These are phyloP conservation scores for Ceratocystis eucalypticola DNA, from an alignment of 2,329 filamentous ascomycete genomes.

Conservation along the genomic window DNA sequence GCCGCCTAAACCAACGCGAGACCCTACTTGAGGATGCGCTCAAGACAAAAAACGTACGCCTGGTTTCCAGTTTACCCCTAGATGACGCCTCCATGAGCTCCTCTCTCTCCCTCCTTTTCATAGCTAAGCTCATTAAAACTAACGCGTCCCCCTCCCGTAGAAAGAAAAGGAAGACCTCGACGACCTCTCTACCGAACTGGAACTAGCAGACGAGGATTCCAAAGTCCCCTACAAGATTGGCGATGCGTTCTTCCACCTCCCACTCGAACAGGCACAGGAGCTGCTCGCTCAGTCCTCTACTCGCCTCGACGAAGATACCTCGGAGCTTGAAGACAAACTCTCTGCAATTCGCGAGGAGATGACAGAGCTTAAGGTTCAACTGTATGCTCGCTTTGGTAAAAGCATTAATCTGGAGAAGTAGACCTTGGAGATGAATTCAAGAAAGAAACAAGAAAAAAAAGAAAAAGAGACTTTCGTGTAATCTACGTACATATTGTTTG, in stretches of 20 bases:
- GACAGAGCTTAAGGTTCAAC: conserved; percentile 73
- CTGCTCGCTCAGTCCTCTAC: conserved; percentile 60
- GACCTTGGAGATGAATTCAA: not conserved
- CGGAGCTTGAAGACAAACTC: conserved; percentile 62
- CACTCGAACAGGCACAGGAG: conserved; percentile 72
- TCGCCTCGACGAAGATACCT: conserved; percentile 64
- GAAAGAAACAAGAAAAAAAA: not conserved
- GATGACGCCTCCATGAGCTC: not conserved
- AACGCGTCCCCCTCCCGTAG: conserved; percentile 34
- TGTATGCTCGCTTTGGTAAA: conserved; percentile 89
- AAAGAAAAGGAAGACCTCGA: conserved; percentile 98
- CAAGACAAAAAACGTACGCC: conserved; percentile 58
- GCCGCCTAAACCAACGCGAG: conserved; percentile 80
- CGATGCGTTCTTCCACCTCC: conserved; percentile 83
- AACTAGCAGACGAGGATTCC: conserved; percentile 90
- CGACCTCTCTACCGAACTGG: conserved; percentile 78
- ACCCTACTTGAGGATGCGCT: conserved; percentile 66
- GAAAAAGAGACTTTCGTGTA: not conserved
- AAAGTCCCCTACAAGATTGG: conserved; percentile 95
- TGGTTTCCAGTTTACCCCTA: no score
- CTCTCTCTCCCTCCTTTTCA: no score
- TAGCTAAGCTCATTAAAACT: not conserved
- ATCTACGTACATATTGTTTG: not conserved
- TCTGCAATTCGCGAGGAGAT: conserved; percentile 69
- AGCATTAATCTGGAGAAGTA: conserved; percentile 79